phyloP scores from a whole-genome alignment of 2,329 filamentous ascomycete species.

The Ophiognomonia clavigignenti-juglandacearum region DNA sequence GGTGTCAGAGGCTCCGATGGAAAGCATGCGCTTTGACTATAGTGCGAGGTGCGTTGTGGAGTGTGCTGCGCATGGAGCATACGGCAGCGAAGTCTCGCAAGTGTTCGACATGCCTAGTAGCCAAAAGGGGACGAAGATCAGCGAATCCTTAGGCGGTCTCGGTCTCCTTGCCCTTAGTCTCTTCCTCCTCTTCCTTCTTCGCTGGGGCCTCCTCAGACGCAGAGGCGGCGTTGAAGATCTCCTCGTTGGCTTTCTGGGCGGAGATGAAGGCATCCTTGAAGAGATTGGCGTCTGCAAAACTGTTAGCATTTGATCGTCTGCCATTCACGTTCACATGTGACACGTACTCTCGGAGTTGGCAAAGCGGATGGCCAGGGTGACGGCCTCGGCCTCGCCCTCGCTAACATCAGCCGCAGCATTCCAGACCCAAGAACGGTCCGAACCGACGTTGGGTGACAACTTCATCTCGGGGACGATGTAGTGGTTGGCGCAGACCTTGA shows the following conservation, averaged over 20 bases:
- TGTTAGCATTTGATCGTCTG: constrained; percentile 20
- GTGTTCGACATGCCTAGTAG: background rate
- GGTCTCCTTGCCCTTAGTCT: constrained; percentile 23
- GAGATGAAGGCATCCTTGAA: constrained; percentile 98
- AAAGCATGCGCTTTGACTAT: background rate
- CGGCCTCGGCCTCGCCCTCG: constrained; percentile 94
- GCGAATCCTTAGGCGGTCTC: constrained; percentile 14
- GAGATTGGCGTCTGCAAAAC: constrained; percentile 74
- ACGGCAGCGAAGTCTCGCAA: background rate
- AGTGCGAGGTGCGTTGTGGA: too few species aligned
- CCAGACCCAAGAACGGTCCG: constrained; percentile 99
- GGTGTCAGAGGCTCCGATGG: background rate
- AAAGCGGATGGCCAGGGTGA: constrained; percentile 94
- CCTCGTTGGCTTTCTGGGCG: constrained; percentile 94
- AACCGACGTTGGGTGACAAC: constrained; percentile 94
- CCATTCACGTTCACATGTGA: background rate
- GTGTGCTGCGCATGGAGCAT: too few species aligned
- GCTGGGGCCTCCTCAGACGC: constrained; percentile 25
- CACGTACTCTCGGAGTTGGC: constrained; percentile 92
- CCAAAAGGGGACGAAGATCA: background rate
- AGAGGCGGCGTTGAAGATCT: constrained; percentile 58
- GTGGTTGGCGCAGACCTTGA: constrained; percentile 99
- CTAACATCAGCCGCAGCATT: constrained; percentile 96
- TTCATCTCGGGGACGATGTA: constrained; percentile 99
- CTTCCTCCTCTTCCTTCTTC: constrained; percentile 24